phyloP scores from a whole-genome alignment of 1,284 basidiomycete species.

The Uromyces viciae-fabae region DNA sequence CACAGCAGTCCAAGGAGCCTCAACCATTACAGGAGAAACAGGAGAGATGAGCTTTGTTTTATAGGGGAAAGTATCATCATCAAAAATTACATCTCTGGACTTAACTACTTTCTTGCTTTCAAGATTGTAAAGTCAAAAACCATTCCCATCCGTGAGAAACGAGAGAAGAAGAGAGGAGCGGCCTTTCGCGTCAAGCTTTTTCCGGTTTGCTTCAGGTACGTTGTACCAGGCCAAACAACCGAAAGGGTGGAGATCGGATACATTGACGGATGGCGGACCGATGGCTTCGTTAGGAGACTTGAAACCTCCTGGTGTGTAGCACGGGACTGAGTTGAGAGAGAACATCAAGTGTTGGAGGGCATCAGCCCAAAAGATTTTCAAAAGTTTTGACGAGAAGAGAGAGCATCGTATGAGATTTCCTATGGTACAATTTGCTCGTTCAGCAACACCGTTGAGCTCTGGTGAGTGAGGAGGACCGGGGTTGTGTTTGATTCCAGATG shows the following conservation, averaged over 20 bases:
- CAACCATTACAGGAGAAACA: not conserved
- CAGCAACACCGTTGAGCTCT: slow-evolving; percentile 53
- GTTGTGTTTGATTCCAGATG: slow-evolving; percentile 52
- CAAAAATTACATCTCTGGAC: not conserved
- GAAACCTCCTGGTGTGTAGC: not conserved
- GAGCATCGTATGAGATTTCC: slow-evolving; percentile 51
- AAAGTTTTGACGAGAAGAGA: slow-evolving; percentile 50
- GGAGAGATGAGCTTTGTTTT: not conserved
- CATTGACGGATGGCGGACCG: too few relatives aligned
- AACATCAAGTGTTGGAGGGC: slow-evolving; percentile 52
- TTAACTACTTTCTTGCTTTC: not conserved
- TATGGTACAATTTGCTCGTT: slow-evolving; percentile 52
- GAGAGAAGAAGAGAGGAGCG: not conserved
- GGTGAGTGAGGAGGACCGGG: slow-evolving; percentile 56
- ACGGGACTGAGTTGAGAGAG: slow-evolving; percentile 54
- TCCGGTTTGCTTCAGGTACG: not conserved
- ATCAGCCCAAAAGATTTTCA: slow-evolving; percentile 54
- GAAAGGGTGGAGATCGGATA: not conserved
- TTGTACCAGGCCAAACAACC: not conserved
- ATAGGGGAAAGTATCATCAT: not conserved
- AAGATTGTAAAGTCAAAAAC: not conserved
- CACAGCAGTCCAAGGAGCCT: not conserved
- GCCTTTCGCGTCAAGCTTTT: not conserved
- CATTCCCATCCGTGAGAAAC: not conserved
- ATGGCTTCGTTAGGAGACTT: not conserved